Evolutionary conservation across 495 filamentous ascomycete genomes (phyloP).

Genomic region (Aspergillus cavernicola): DNA sequence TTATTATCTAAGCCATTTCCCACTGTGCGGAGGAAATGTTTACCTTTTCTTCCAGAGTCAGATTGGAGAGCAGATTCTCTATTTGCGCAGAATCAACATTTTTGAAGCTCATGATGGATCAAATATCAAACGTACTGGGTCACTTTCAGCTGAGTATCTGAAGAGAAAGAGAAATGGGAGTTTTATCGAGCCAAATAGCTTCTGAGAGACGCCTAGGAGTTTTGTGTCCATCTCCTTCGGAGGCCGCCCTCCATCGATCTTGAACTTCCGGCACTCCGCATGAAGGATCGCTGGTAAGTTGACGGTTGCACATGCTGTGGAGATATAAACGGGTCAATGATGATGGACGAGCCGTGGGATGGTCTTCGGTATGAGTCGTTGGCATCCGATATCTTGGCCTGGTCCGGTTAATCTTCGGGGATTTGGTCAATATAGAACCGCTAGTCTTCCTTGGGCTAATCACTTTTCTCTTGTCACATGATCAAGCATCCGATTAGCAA

Average conservation of each 20-base stretch:
- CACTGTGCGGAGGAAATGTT: too few relatives aligned
- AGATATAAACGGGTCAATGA: background rate
- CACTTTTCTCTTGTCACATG: too few relatives aligned
- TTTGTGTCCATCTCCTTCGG: background rate
- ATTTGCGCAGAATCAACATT: background rate
- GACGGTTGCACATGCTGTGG: background rate
- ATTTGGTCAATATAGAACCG: background rate
- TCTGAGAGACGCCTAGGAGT: background rate
- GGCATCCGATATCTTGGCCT: background rate
- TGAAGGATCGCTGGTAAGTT: background rate
- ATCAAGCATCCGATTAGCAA: background rate
- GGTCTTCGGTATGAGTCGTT: background rate
- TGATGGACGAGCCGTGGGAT: background rate
- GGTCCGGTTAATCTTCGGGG: background rate
- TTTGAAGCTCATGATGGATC: background rate
- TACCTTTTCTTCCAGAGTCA: slow-evolving; percentile 10
- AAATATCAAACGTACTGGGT: background rate
- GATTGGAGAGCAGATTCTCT: background rate
- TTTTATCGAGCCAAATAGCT: background rate
- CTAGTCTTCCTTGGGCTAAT: too few relatives aligned
- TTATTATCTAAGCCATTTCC: background rate
- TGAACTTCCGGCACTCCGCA: background rate
- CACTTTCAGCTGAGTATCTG: background rate
- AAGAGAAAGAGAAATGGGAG: background rate
- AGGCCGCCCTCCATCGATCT: background rate